Evolutionary conservation across 495 filamentous ascomycete genomes (phyloP).

Genomic region (Aspergillus homomorphus): DNA sequence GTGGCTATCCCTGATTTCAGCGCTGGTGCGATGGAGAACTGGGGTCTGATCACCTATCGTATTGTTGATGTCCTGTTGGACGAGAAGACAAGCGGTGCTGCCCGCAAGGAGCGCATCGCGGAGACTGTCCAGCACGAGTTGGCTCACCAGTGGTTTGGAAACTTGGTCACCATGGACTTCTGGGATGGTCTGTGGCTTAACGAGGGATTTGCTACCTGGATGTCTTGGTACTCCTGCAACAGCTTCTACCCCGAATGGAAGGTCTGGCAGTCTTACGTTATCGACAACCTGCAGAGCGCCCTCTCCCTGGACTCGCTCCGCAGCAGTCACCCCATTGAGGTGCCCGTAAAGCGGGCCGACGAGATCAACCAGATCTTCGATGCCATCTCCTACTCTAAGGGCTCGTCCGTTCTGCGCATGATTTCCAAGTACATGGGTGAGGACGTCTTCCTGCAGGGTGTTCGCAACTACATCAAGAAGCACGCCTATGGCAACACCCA

Average conservation of each 20-base stretch:
- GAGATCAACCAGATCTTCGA: constrained; percentile 99
- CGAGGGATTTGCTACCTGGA: constrained; percentile 97
- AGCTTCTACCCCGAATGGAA: constrained; percentile 97
- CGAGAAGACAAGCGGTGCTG: constrained; percentile 86
- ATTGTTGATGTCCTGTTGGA: constrained; percentile 89
- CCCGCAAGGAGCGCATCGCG: constrained; percentile 88
- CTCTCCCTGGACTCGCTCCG: constrained; percentile 84
- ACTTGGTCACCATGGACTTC: constrained; percentile 99
- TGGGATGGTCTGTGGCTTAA: constrained; percentile 99
- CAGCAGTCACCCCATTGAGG: constrained; percentile 95
- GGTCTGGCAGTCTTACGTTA: constrained; percentile 95
- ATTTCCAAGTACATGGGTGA: constrained; percentile 94
- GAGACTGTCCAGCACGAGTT: constrained; percentile 96
- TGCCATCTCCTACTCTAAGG: constrained; percentile 96
- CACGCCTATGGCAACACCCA: constrained; percentile 75
- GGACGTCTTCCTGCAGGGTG: constrained; percentile 88
- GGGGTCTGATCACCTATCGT: constrained; percentile 94
- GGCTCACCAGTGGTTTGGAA: constrained; percentile 99
- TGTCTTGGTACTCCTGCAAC: constrained; percentile 59
- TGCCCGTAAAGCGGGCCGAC: constrained; percentile 89
- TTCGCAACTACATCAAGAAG: constrained; percentile 89
- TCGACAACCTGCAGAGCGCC: constrained; percentile 84
- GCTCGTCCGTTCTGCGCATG: constrained; percentile 94
- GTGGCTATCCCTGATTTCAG: constrained; percentile 94
- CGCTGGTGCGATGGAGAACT: constrained; percentile 98